phyloP scores from a whole-genome alignment of 371 early-diverging fungal species.

The Syncephalastrum sp. region DNA sequence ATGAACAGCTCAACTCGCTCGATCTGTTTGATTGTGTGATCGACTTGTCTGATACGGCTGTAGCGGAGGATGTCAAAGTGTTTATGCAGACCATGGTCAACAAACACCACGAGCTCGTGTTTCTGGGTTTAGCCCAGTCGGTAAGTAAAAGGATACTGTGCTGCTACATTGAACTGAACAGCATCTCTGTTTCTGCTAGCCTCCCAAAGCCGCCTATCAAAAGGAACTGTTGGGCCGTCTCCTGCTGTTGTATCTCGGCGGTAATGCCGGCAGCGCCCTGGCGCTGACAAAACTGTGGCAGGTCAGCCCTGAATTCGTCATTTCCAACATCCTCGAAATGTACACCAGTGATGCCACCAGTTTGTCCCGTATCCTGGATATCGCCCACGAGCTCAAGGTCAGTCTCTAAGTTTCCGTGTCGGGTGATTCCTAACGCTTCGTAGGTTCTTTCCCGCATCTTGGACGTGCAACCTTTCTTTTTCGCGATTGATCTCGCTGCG shows the following conservation, averaged over 20 bases:
- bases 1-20: slow-evolving; percentile 72
- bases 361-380: slow-evolving; percentile 76
- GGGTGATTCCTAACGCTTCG: neutral
- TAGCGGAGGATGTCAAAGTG: slow-evolving; percentile 63
- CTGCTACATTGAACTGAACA: neutral
- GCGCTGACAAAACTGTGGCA: slow-evolving; percentile 81
- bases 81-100: slow-evolving; percentile 67
- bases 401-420: neutral
- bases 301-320: slow-evolving; percentile 57
- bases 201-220: slow-evolving; percentile 61
- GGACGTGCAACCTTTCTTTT: slow-evolving; percentile 67
- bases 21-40: slow-evolving; percentile 76
- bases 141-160: slow-evolving; percentile 16
- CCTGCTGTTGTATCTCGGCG: slow-evolving; percentile 65
- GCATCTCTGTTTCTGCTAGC: slow-evolving; percentile 20
- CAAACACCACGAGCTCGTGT: slow-evolving; percentile 73
- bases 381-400: slow-evolving; percentile 84
- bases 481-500: slow-evolving; percentile 84
- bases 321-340: slow-evolving; percentile 69
- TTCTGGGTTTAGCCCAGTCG: slow-evolving; percentile 76
- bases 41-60: slow-evolving; percentile 59
- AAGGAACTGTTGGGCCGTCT: slow-evolving; percentile 70
- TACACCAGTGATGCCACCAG: slow-evolving; percentile 73
- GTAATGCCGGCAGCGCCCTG: slow-evolving; percentile 66
- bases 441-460: slow-evolving; percentile 74